These are phyloP conservation scores for Pichia thaimueangensis DNA, from an alignment of 805 yeast genomes.

Conservation along the genomic window DNA sequence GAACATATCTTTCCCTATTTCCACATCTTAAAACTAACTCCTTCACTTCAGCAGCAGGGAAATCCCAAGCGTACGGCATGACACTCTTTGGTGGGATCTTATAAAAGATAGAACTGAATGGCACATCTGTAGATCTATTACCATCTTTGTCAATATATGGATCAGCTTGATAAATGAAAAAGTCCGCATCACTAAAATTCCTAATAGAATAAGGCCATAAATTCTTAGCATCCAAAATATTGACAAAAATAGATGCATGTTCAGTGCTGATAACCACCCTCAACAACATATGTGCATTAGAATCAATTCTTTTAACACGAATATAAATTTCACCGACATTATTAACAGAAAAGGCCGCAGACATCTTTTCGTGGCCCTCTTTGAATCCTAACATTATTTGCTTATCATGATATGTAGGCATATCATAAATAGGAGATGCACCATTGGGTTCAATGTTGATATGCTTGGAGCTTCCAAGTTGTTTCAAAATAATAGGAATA, in stretches of 20 bases:
- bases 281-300: conserved; percentile 57
- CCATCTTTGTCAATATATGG: conserved; percentile 65
- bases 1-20: conserved; percentile 70
- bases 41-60: conserved; percentile 81
- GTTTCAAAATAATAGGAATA: conserved; percentile 53
- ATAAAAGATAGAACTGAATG: conserved; percentile 74
- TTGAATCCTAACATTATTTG: conserved; percentile 55
- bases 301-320: conserved; percentile 56
- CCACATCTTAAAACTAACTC: conserved; percentile 70
- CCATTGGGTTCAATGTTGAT: conserved; percentile 41
- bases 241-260: conserved; percentile 73
- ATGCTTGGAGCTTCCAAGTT: conserved; percentile 56
- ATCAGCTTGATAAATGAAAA: conserved; percentile 79
- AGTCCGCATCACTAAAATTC: conserved; percentile 84
- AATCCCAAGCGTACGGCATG: conserved; percentile 98
- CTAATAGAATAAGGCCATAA: conserved; percentile 92
- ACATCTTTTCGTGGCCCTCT: conserved; percentile 61
- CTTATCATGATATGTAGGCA: conserved; percentile 51
- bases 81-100: conserved; percentile 82
- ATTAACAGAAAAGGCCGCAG: conserved; percentile 78
- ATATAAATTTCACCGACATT: conserved; percentile 80
- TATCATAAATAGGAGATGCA: conserved; percentile 54
- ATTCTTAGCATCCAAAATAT: conserved; percentile 62
- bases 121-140: conserved; percentile 45
- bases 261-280: conserved; percentile 74